These are phyloP conservation scores for Naganishia onofrii DNA, from an alignment of 768 basidiomycete genomes.

Conservation along the genomic window DNA sequence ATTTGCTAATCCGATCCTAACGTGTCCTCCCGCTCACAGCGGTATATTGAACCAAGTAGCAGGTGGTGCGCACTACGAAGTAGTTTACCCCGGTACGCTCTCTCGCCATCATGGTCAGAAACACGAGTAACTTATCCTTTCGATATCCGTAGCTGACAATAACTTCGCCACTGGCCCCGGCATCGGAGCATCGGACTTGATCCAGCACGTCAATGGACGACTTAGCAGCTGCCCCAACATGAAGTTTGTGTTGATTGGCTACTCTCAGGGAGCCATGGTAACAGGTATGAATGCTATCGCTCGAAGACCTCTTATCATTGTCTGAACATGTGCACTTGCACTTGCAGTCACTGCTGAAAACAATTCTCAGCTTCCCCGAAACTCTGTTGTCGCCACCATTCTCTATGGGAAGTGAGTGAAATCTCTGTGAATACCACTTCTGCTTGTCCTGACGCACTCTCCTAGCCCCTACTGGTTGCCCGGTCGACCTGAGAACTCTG, in stretches of 20 bases:
- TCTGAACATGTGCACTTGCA: background rate
- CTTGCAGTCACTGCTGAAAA: slow-evolving; percentile 23
- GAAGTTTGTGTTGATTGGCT: slow-evolving; percentile 26
- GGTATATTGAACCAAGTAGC: slow-evolving; percentile 20
- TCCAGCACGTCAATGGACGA: slow-evolving; percentile 8
- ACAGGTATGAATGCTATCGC: background rate
- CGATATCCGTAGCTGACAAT: background rate
- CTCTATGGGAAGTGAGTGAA: slow-evolving; percentile 27
- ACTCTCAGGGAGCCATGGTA: slow-evolving; percentile 24
- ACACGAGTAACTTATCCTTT: too few relatives aligned
- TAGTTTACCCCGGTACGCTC: slow-evolving; percentile 17
- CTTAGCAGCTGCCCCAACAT: slow-evolving; percentile 21
- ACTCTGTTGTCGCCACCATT: slow-evolving; percentile 22
- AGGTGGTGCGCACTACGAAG: slow-evolving; percentile 25
- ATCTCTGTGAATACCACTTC: background rate
- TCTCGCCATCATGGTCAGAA: background rate
- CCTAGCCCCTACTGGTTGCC: slow-evolving; percentile 25
- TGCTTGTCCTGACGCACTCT: too few relatives aligned
- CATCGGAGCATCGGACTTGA: slow-evolving; percentile 16
- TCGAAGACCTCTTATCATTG: background rate
- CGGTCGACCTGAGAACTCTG: slow-evolving; percentile 22
- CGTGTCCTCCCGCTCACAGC: background rate
- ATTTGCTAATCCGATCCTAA: too few relatives aligned
- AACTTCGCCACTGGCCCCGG: slow-evolving; percentile 25
- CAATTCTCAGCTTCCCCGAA: slow-evolving; percentile 14